Evolutionary conservation across 805 yeast species (phyloP), one percentile per base, ranked within the genome.

Genomic region (Dipodascopsis uninucleata): DNA sequence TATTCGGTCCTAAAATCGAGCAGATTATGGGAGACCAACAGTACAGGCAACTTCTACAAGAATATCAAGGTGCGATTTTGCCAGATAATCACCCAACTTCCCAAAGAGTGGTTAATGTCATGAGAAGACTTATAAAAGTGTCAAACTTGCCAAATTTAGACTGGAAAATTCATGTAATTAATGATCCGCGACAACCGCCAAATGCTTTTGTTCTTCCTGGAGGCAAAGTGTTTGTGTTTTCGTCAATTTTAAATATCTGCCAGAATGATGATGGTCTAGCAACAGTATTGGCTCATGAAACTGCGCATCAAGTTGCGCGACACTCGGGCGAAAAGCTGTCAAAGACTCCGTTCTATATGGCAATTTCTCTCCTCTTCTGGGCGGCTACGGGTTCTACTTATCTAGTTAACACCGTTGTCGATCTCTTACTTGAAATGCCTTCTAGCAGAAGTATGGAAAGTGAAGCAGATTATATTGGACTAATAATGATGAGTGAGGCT

Each of bases 121-220:
- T 93, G 78, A 60, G 70, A 36, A 72, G 78, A 50, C 68, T 93
- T 18, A 74, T 90, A 38, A 55, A 56, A 16, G 70, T 61, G 8
- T 50, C 67, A 10, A 53, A 52, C n/a, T 39, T 57, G 37, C 41
- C 41, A 8, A 49, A 52, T 21, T 29, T 59, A 10, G 71, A 81
- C 32, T 93, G 98, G 97, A 70, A 76, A 53, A 77, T 93, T 23
- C 86, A 86, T 61, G 84, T 93, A 18, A 81, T 86, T 17, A 76
- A 82, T 51, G 82, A 78, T 45, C 78, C 82, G 1, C 65, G 66
- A 26, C 72, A 72, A n/a, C 89, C 95, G 12, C 97, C 98, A 2
- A 93, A 93, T 66, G 98, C 98, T 1, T 90, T 93, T 66, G 96
- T 93, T 16, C 70, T 93, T 28, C 97, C 97, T 17, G 90, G 93